Conservation (phyloP, 1,284 basidiomycete species). For the Fomitopsis palustris region DNA sequence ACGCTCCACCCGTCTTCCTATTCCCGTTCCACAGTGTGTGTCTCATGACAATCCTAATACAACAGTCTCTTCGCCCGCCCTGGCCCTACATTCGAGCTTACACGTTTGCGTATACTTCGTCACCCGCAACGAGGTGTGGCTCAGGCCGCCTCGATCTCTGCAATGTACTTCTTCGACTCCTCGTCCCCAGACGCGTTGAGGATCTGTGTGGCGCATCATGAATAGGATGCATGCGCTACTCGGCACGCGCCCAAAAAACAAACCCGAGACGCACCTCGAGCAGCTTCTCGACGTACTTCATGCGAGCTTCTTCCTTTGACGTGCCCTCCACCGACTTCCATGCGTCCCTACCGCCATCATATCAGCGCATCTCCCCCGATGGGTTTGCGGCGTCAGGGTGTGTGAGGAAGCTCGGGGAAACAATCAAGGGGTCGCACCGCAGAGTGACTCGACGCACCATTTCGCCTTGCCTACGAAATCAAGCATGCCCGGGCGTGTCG, state of each 20-base stretch:
- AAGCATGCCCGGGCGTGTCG: slow-evolving; percentile 62
- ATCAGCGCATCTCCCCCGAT: slow-evolving; percentile 18
- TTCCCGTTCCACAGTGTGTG: not conserved
- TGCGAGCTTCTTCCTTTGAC: slow-evolving; percentile 66
- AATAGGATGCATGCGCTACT: not conserved
- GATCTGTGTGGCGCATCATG: slow-evolving; percentile 37
- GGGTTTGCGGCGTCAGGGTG: slow-evolving; percentile 23
- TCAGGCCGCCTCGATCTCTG: slow-evolving; percentile 56
- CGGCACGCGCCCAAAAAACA: too few species aligned
- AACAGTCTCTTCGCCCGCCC: not conserved
- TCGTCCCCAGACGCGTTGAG: slow-evolving; percentile 47
- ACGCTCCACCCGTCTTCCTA: not conserved
- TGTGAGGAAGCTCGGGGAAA: slow-evolving; percentile 1
- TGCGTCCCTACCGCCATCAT: slow-evolving; percentile 66
- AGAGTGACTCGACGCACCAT: slow-evolving; percentile 49
- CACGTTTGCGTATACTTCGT: not conserved
- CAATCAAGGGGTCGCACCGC: slow-evolving; percentile 7
- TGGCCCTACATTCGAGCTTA: not conserved
- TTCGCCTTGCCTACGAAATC: slow-evolving; percentile 84
- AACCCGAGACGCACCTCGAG: slow-evolving; percentile 48
- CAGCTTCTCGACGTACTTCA: slow-evolving; percentile 73
- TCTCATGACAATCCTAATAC: not conserved
- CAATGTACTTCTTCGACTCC: slow-evolving; percentile 53
- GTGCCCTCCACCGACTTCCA: slow-evolving; percentile 74
- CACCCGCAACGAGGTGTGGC: not conserved